Percentiles rank a stretch among this genome's conserved stretches.
Conservation (phyloP, 2,329 filamentous ascomycete species). For the Seiridium unicorne region DNA sequence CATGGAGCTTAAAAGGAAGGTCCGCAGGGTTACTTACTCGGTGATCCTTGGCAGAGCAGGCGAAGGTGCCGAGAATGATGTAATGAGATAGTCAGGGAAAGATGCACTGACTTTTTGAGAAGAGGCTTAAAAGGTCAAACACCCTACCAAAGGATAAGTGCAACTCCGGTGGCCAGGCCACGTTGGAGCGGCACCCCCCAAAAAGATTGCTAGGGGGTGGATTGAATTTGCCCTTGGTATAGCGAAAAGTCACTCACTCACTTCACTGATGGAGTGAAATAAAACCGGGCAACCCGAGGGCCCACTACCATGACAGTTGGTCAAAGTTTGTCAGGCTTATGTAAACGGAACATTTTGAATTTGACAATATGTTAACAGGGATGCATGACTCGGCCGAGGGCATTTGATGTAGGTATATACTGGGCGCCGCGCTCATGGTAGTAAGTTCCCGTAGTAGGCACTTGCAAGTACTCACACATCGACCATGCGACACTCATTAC, state of each 20-base stretch:
- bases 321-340: conserved; percentile 1
- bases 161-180: background rate
- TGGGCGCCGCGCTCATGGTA: background rate
- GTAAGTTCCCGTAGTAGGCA: background rate
- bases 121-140: background rate
- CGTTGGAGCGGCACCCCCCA: background rate
- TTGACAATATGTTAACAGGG: background rate
- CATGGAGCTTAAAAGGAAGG: background rate
- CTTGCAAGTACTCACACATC: background rate
- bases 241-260: background rate
- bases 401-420: background rate
- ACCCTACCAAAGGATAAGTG: background rate
- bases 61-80: background rate
- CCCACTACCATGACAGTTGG: background rate
- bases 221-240: background rate
- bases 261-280: background rate
- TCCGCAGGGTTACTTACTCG: background rate
- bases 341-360: background rate
- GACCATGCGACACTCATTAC: background rate
- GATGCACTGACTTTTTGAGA: background rate
- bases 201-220: background rate
- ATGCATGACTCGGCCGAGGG: background rate
- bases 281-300: background rate
- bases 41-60: background rate
- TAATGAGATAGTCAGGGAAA: background rate